Conservation (phyloP, 179 eudicot species). For the Spinacia oleracea region DNA sequence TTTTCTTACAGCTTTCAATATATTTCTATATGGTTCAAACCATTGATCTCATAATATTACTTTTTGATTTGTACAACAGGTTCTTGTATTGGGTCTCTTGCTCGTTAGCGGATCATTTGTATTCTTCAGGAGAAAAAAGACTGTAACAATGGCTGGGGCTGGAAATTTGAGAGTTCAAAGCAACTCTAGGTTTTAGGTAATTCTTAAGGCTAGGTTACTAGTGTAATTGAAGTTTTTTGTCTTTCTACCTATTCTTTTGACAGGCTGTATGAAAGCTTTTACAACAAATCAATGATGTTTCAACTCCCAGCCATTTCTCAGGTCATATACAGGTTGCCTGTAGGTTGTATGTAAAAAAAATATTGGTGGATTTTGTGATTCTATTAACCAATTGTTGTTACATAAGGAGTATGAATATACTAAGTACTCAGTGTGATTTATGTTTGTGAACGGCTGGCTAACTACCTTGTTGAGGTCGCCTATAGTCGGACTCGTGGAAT, state of each 20-base stretch:
- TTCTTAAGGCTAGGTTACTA: neutral
- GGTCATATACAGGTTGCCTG: neutral
- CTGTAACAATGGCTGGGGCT: conserved; percentile 39
- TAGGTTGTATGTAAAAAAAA: neutral
- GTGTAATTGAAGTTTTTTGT: neutral
- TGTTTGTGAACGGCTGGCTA: too few relatives aligned
- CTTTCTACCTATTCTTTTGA: neutral
- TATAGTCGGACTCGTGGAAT: neutral
- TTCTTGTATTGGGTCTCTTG: conserved; percentile 60
- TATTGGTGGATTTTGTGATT: neutral
- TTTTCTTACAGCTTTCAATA: neutral
- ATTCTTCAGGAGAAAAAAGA: conserved; percentile 55
- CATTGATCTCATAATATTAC: neutral
- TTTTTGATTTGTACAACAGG: conserved; percentile 39
- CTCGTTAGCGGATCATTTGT: conserved; percentile 65
- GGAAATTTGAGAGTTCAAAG: conserved; percentile 53
- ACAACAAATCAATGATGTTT: neutral
- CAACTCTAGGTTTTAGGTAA: conserved; percentile 55
- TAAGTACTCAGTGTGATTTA: too few relatives aligned
- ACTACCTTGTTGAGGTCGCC: neutral
- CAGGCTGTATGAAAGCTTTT: neutral
- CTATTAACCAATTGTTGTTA: neutral
- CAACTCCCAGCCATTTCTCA: neutral
- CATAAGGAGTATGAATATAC: too few relatives aligned
- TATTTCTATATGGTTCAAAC: neutral